Percentiles rank a stretch among this genome's conserved stretches.
Evolutionary conservation across 1,139 yeast genomes (phyloP).

Genomic region (Scheffersomyces quercinus): DNA sequence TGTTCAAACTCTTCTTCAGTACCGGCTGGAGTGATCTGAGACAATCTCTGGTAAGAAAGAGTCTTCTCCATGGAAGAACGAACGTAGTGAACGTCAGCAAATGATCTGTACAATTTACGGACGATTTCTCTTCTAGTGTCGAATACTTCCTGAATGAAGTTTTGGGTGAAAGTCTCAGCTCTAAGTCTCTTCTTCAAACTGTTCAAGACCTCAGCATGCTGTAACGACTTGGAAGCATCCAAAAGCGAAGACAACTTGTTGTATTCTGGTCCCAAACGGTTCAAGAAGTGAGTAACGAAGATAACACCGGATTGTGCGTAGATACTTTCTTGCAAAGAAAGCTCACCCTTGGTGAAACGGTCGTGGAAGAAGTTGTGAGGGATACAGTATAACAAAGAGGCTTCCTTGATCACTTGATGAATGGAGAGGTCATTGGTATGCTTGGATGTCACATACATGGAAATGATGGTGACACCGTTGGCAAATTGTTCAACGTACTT

Average conservation of each 20-base stretch:
- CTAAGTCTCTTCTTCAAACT: slow-evolving; percentile 87
- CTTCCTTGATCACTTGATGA: slow-evolving; percentile 91
- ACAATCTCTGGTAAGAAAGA: slow-evolving; percentile 83
- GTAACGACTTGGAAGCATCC: slow-evolving; percentile 58
- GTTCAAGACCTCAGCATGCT: slow-evolving; percentile 73
- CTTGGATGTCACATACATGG: slow-evolving; percentile 76
- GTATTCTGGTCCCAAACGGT: slow-evolving; percentile 91
- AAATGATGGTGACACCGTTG: slow-evolving; percentile 83
- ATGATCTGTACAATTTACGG: slow-evolving; percentile 83
- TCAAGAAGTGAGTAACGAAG: slow-evolving; percentile 90
- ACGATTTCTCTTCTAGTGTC: slow-evolving; percentile 70
- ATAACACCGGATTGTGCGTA: slow-evolving; percentile 94
- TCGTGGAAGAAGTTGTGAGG: slow-evolving; percentile 84
- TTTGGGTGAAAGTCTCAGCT: slow-evolving; percentile 90
- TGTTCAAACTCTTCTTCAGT: slow-evolving; percentile 73
- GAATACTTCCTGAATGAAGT: slow-evolving; percentile 77
- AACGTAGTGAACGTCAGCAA: slow-evolving; percentile 88
- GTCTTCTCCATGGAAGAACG: slow-evolving; percentile 76
- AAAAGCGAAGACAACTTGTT: slow-evolving; percentile 65
- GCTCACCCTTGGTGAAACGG: slow-evolving; percentile 70
- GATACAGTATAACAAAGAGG: slow-evolving; percentile 85
- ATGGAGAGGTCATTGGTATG: slow-evolving; percentile 64
- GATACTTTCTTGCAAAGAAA: slow-evolving; percentile 90
- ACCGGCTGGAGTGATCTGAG: slow-evolving; percentile 73
- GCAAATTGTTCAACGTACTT: slow-evolving; percentile 94